Evolutionary conservation across 2,329 filamentous ascomycete species (phyloP).

Genomic region (Diaporthe sp.): DNA sequence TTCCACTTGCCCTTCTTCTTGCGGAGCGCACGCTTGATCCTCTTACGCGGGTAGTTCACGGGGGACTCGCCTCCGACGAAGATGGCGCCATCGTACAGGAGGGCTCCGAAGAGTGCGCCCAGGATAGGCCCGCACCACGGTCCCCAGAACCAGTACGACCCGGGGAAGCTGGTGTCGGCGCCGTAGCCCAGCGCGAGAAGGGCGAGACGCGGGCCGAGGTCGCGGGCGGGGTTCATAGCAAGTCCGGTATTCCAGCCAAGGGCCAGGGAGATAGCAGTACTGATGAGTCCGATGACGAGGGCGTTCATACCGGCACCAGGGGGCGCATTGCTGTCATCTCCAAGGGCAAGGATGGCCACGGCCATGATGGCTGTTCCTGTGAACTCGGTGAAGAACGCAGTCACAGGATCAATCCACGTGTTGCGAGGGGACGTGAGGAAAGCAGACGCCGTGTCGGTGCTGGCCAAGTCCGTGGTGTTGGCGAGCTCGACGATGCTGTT

Average conservation of each 20-base stretch:
- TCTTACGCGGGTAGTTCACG: slow-evolving; percentile 62
- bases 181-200: slow-evolving; percentile 60
- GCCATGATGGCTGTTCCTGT: slow-evolving; percentile 56
- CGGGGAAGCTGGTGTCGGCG: slow-evolving; percentile 52
- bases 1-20: slow-evolving; percentile 58
- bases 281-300: slow-evolving; percentile 61
- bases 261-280: slow-evolving; percentile 51
- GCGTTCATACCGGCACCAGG: slow-evolving; percentile 65
- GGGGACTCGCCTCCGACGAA: slow-evolving; percentile 65
- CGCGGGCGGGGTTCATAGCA: slow-evolving; percentile 62
- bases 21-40: slow-evolving; percentile 54
- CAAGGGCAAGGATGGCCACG: slow-evolving; percentile 58
- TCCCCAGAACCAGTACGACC: slow-evolving; percentile 61
- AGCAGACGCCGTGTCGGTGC: slow-evolving; percentile 50
- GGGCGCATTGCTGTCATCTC: slow-evolving; percentile 61
- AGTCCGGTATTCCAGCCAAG: slow-evolving; percentile 63
- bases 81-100: slow-evolving; percentile 65
- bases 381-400: slow-evolving; percentile 63
- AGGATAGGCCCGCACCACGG: slow-evolving; percentile 54
- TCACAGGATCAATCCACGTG: slow-evolving; percentile 52
- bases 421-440: slow-evolving; percentile 61
- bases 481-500: slow-evolving; percentile 51
- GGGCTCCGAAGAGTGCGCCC: slow-evolving; percentile 58
- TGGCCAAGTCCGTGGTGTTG: slow-evolving; percentile 40
- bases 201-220: slow-evolving; percentile 63